Evolutionary conservation across 2,329 filamentous ascomycete species (phyloP), one percentile per base, ranked within the genome.

Genomic region (Venturia aucupariae): DNA sequence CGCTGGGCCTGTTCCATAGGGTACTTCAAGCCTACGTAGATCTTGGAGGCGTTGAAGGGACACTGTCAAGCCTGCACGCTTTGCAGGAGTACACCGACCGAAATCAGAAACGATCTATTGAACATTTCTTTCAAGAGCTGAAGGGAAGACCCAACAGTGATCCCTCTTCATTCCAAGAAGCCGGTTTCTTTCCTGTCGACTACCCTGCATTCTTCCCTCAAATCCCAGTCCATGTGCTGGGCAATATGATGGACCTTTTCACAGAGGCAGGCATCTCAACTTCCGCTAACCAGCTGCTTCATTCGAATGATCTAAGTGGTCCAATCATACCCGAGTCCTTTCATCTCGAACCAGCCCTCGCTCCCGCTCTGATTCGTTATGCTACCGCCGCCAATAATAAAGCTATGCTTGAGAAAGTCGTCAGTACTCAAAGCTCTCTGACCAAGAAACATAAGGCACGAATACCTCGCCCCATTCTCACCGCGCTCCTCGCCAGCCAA

Each of bases 281-380:
- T 19, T 75, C 86, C 63, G 83, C 80, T 4, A 75, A 78, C 39
- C 84, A 80, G 79, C 72, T 86, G 15, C 72, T 86, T 1, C 78
- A 79, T 64, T 79, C 78, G 0, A 69, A 77, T 11, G 82, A 83
- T 67, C 67, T 82, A 17, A 82, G 85, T 67, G 82, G 81, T 0
- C 81, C 82, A n/a, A 66, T 81, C 2, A 82, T 86, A 30, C 72
- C 77, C 27, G 68, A 70, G 15, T 69, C 70, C 24, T 67, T 78
- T 32, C 85, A 84, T 67, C 69, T 69, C 2, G 73, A 83, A 66
- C 77, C 77, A 38, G 73, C 74, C 60, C 73, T 86, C 30, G 77
- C 80, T 2, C 79, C 83, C 15, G 78, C 82, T 0, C 73, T 86
- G 35, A 75, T 85, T 41, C 78, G 80, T 22, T 85, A 83, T 68